A percentile compares a stretch with the other conserved stretches of the same genome.
These are phyloP conservation scores for Calonectria naviculata DNA, from an alignment of 2,329 filamentous ascomycete genomes.

Conservation along the genomic window DNA sequence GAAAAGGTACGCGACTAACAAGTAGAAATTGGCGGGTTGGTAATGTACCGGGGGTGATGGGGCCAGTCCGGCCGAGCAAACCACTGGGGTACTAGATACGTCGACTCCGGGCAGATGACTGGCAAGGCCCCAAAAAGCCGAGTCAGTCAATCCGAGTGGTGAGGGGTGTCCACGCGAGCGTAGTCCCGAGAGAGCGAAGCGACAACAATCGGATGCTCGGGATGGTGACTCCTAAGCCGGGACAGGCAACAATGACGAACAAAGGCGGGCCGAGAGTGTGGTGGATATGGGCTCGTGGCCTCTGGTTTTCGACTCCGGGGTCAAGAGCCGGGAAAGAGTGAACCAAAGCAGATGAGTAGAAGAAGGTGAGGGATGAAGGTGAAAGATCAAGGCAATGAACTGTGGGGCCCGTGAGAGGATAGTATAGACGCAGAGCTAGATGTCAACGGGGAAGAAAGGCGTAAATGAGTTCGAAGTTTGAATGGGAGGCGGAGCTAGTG, in stretches of 20 bases:
- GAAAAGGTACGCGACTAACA: conserved; percentile 14
- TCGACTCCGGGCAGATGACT: conserved; percentile 36
- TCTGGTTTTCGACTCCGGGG: conserved; percentile 3
- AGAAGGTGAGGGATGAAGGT: neutral
- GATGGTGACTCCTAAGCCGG: conserved; percentile 10
- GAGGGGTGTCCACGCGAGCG: conserved; percentile 33
- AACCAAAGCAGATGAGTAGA: neutral
- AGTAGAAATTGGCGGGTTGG: conserved; percentile 19
- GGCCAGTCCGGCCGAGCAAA: conserved; percentile 32
- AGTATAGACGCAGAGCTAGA: neutral
- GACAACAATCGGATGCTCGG: conserved; percentile 35
- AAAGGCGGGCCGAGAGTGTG: neutral
- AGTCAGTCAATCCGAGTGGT: conserved; percentile 31
- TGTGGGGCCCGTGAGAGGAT: conserved; percentile 2
- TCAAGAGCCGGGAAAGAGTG: neutral
- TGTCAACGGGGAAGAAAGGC: conserved; percentile 10
- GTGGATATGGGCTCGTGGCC: conserved; percentile 8
- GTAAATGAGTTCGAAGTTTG: conserved; percentile 14
- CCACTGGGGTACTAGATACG: conserved; percentile 32
- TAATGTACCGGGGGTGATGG: conserved; percentile 29
- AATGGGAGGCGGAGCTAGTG: conserved; percentile 17
- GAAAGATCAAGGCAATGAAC: neutral
- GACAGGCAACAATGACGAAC: conserved; percentile 9
- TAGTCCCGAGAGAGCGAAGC: conserved; percentile 33
- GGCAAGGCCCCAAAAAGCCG: conserved; percentile 29